A percentile compares a stretch with the other conserved stretches of the same genome.
Conservation (phyloP, 192 early-diverging fungal species). For the Linnemannia hyalina region DNA sequence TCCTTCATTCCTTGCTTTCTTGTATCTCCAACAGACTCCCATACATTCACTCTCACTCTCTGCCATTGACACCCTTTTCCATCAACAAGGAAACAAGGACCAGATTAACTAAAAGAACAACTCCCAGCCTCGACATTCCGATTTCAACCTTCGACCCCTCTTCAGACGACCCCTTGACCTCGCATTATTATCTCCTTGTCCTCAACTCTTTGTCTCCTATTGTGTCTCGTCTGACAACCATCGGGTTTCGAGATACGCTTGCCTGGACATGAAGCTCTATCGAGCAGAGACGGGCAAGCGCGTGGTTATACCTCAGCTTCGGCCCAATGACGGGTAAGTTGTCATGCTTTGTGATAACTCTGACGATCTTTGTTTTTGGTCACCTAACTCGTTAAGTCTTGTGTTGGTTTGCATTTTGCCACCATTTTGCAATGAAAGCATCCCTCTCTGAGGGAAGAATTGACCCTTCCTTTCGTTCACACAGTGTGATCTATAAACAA, state of each 20-base stretch:
- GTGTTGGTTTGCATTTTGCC: constrained; percentile 5
- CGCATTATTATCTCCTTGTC: neutral
- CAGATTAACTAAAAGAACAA: neutral
- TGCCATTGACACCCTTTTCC: neutral
- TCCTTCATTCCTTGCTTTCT: too few species aligned
- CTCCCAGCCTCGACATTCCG: neutral
- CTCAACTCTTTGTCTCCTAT: neutral
- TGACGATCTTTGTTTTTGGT: neutral
- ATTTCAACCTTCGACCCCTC: neutral
- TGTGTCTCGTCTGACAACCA: constrained; percentile 5
- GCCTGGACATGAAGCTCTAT: constrained; percentile 65
- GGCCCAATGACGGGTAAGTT: constrained; percentile 57
- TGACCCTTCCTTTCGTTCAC: too few species aligned
- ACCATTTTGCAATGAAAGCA: constrained; percentile 11
- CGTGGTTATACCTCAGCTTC: constrained; percentile 58
- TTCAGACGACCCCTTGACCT: neutral
- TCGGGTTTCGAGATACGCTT: constrained; percentile 19
- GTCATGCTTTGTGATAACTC: neutral
- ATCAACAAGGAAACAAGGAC: neutral
- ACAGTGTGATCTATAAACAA: too few species aligned
- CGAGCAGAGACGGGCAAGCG: constrained; percentile 69
- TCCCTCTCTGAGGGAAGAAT: too few species aligned
- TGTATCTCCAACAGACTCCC: too few species aligned
- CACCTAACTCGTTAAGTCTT: neutral
- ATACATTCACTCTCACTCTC: neutral